These are phyloP conservation scores for Candida cerambycidarum DNA, from an alignment of 805 yeast genomes.

Conservation along the genomic window DNA sequence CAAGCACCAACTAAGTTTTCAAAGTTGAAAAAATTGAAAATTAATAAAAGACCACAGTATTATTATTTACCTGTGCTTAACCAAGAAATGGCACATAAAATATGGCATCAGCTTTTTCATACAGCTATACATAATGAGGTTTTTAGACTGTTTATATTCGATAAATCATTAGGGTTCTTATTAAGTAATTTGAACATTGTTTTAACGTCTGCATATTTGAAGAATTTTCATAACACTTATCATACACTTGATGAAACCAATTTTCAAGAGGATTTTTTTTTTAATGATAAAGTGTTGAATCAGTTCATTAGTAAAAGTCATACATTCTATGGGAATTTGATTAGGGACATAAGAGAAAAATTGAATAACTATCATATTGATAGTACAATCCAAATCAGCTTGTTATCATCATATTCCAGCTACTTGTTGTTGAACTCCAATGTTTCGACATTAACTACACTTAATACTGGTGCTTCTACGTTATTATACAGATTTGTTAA, in stretches of 20 bases:
- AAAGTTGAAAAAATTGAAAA: background rate
- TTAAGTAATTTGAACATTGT: constrained; percentile 14
- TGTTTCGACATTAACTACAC: constrained; percentile 30
- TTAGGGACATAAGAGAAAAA: constrained; percentile 32
- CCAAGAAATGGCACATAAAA: constrained; percentile 5
- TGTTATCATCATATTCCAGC: constrained; percentile 36
- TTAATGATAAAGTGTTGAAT: constrained; percentile 28
- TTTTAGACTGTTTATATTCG: constrained; percentile 36
- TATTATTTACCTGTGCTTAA: constrained; percentile 13
- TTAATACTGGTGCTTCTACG: constrained; percentile 36
- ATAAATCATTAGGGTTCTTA: constrained; percentile 32
- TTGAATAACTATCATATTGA: constrained; percentile 31
- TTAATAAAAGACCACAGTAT: constrained; percentile 2
- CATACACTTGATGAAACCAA: constrained; percentile 9
- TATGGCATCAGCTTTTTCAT: constrained; percentile 34
- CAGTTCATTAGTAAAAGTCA: constrained; percentile 32
- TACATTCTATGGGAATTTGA: constrained; percentile 34
- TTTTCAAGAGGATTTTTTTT: constrained; percentile 18
- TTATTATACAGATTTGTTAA: constrained; percentile 25
- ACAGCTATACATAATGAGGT: constrained; percentile 13
- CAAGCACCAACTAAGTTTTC: constrained; percentile 13
- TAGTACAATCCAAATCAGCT: constrained; percentile 33
- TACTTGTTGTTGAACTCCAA: constrained; percentile 33
- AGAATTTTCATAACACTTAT: constrained; percentile 17
- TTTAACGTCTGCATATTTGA: constrained; percentile 15